Evolutionary conservation across 768 basidiomycete species (phyloP).

Genomic region (Megacollybia marginata): DNA sequence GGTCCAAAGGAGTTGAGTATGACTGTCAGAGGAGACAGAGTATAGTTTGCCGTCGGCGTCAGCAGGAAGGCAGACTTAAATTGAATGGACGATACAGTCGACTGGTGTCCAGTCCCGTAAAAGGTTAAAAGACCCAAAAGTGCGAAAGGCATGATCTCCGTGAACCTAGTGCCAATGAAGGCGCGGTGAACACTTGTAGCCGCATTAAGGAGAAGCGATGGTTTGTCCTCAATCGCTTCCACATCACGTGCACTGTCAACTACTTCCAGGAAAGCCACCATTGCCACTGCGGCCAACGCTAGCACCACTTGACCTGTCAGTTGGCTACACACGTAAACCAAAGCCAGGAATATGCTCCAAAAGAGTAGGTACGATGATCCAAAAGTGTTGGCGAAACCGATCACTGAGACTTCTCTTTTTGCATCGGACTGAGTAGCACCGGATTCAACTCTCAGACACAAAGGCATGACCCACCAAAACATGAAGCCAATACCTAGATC

Average conservation of each 20-base stretch:
- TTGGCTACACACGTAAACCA: constrained; percentile 63
- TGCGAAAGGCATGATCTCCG: constrained; percentile 66
- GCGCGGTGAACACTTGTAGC: constrained; percentile 16
- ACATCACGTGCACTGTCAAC: constrained; percentile 78
- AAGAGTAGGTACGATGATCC: constrained; percentile 86
- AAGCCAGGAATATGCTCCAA: constrained; percentile 55
- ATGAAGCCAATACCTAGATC: constrained; percentile 45
- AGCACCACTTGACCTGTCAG: constrained; percentile 80
- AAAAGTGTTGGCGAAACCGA: constrained; percentile 87
- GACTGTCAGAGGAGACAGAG: constrained; percentile 68
- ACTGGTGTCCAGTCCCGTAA: constrained; percentile 89
- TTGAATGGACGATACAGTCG: constrained; percentile 82
- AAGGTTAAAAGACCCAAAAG: constrained; percentile 73
- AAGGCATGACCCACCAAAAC: constrained; percentile 67
- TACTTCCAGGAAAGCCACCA: constrained; percentile 75
- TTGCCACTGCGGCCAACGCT: constrained; percentile 50
- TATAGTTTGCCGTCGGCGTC: constrained; percentile 58
- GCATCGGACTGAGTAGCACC: constrained; percentile 17
- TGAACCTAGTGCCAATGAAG: constrained; percentile 29
- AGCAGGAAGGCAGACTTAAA: constrained; percentile 95
- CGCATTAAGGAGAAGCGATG: constrained; percentile 32
- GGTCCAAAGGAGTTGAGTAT: constrained; percentile 74
- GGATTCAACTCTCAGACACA: constrained; percentile 62
- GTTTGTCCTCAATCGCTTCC: constrained; percentile 37
- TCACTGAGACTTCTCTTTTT: constrained; percentile 45